These are phyloP conservation scores for Wallacemonas collosoma DNA, from an alignment of 208 protist genomes.

Conservation along the genomic window DNA sequence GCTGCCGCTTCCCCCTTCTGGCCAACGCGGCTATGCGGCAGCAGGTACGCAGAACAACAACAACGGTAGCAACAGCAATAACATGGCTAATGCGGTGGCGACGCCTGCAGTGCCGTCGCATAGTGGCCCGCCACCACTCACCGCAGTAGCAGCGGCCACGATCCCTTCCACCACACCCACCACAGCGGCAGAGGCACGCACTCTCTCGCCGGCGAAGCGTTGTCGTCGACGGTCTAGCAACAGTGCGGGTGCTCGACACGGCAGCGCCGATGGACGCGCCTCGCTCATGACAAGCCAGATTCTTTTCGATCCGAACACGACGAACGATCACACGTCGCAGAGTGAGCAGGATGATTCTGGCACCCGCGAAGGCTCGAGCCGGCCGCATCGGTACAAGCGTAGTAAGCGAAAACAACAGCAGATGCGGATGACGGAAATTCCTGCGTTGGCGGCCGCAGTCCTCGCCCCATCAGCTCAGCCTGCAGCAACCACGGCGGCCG, in stretches of 20 bases:
- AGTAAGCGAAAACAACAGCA: slow-evolving; percentile 4
- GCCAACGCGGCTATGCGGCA: not conserved
- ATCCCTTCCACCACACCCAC: not conserved
- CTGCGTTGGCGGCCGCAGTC: not conserved
- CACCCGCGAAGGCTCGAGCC: not conserved
- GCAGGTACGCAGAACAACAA: not conserved
- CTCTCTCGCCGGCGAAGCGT: not conserved
- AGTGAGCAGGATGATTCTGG: not conserved
- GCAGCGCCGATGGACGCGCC: slow-evolving; percentile 4
- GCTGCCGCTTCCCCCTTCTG: not conserved
- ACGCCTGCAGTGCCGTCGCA: not conserved
- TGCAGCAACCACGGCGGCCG: no score
- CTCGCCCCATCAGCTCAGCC: not conserved
- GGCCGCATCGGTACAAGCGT: slow-evolving; percentile 17
- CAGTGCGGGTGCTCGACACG: not conserved
- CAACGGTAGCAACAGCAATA: not conserved
- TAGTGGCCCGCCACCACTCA: not conserved
- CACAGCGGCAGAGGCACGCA: not conserved
- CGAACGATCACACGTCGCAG: not conserved
- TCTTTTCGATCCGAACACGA: not conserved
- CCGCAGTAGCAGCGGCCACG: not conserved
- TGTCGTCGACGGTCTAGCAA: not conserved
- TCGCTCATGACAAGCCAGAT: slow-evolving; percentile 17
- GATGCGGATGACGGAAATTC: slow-evolving; percentile 11
- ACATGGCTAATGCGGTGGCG: not conserved